Evolutionary conservation across 306 rosid genomes (phyloP).

Genomic region (Lotus japonicus): DNA sequence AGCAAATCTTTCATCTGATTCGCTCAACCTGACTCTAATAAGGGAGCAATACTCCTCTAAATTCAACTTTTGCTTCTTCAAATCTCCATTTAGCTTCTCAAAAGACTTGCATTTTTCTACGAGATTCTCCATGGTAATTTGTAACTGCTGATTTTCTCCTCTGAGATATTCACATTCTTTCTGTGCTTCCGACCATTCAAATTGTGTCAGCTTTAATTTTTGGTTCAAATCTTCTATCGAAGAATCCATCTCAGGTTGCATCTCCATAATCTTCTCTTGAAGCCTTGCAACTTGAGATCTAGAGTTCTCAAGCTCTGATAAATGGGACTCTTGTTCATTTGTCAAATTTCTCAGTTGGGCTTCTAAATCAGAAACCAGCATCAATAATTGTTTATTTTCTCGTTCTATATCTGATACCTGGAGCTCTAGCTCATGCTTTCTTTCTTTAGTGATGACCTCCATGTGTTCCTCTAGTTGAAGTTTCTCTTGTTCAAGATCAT

Average conservation of each 20-base stretch:
- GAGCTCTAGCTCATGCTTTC: conserved; percentile 35
- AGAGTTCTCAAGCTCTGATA: conserved; percentile 41
- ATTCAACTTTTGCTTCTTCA: conserved; percentile 36
- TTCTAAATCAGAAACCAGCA: conserved; percentile 40
- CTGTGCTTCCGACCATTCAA: conserved; percentile 18
- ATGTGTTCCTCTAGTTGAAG: conserved; percentile 32
- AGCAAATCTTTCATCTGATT: conserved; percentile 33
- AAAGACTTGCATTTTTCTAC: conserved; percentile 26
- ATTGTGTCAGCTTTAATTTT: conserved; percentile 9
- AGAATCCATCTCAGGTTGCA: conserved; percentile 34
- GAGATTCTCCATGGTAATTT: conserved; percentile 10
- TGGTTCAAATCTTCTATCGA: conserved; percentile 28
- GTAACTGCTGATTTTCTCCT: conserved; percentile 24
- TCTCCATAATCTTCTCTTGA: conserved; percentile 34
- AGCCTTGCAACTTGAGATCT: conserved; percentile 33
- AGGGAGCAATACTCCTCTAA: conserved; percentile 33
- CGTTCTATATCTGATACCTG: conserved; percentile 34
- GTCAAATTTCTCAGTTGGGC: conserved; percentile 39
- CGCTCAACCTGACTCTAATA: conserved; percentile 36
- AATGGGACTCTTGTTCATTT: conserved; percentile 31
- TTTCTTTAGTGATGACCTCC: conserved; percentile 23
- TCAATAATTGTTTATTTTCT: conserved; percentile 40
- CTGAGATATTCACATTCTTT: conserved; percentile 30
- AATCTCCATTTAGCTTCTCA: conserved; percentile 37
- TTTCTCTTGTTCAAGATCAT: conserved; percentile 36